Percentiles rank a stretch among this genome's conserved stretches.
phyloP scores from a whole-genome alignment of 805 yeast species.

The Kuraishia floccosa region DNA sequence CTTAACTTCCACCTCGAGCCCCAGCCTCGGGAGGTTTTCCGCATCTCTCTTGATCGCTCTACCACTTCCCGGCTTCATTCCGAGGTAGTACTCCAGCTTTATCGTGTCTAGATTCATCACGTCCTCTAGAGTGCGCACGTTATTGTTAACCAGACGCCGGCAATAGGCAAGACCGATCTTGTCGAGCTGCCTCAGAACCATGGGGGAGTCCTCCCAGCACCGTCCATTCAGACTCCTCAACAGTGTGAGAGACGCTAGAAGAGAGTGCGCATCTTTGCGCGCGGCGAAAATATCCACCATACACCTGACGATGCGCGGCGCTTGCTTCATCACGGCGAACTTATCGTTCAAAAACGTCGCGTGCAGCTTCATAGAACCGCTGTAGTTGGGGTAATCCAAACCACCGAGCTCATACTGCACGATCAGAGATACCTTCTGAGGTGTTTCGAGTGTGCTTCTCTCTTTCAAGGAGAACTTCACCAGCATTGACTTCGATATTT shows the following conservation, averaged over 20 bases:
- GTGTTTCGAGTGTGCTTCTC: slow-evolving; percentile 13
- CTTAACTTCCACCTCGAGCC: slow-evolving; percentile 8
- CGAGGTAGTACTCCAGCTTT: slow-evolving; percentile 28
- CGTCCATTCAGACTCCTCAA: slow-evolving; percentile 27
- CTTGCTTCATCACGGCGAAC: slow-evolving; percentile 25
- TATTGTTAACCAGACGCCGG: slow-evolving; percentile 22
- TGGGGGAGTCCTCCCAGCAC: slow-evolving; percentile 39
- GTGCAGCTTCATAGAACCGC: slow-evolving; percentile 25
- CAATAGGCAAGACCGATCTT: slow-evolving; percentile 31
- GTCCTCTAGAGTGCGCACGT: slow-evolving; percentile 20
- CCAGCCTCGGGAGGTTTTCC: slow-evolving; percentile 23
- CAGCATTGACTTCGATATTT: slow-evolving; percentile 26
- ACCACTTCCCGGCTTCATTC: slow-evolving; percentile 28
- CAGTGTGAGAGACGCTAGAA: slow-evolving; percentile 24
- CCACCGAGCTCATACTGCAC: slow-evolving; percentile 43
- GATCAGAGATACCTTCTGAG: slow-evolving; percentile 28
- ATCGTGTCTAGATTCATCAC: slow-evolving; percentile 15
- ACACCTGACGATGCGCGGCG: slow-evolving; percentile 29
- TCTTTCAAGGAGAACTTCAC: slow-evolving; percentile 23
- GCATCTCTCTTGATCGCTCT: slow-evolving; percentile 22
- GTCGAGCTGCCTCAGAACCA: slow-evolving; percentile 33
- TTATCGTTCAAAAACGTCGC: slow-evolving; percentile 32
- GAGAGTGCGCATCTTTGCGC: slow-evolving; percentile 28
- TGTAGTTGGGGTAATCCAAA: slow-evolving; percentile 29
- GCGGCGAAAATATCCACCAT: slow-evolving; percentile 29